A percentile compares a stretch with the other conserved stretches of the same genome.
Evolutionary conservation across 2,329 filamentous ascomycete genomes (phyloP).

Genomic region (Mycosphaerella arachidis): DNA sequence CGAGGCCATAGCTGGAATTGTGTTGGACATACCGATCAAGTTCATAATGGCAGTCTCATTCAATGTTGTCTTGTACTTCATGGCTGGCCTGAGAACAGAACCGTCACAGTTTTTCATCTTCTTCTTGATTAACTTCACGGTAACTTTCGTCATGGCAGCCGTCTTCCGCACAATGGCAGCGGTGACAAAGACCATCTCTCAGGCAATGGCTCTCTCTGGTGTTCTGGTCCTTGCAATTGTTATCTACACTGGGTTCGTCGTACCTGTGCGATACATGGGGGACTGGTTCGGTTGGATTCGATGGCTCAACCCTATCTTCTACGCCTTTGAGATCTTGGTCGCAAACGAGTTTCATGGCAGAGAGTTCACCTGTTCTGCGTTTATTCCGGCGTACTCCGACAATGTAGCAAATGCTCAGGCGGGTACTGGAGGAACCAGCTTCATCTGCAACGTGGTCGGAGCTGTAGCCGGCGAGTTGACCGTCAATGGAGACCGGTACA

Average conservation of each 20-base stretch:
- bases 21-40: conserved; percentile 56
- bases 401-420: not conserved
- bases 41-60: conserved; percentile 49
- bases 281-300: conserved; percentile 53
- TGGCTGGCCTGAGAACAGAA: conserved; percentile 43
- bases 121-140: conserved; percentile 57
- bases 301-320: conserved; percentile 55
- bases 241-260: conserved; percentile 55
- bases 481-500: conserved; percentile 39
- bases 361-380: conserved; percentile 32
- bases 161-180: conserved; percentile 59
- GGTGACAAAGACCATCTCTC: conserved; percentile 56
- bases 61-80: conserved; percentile 57
- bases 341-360: conserved; percentile 49
- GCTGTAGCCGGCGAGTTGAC: conserved; percentile 36
- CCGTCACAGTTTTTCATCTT: conserved; percentile 58
- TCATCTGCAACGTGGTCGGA: conserved; percentile 38
- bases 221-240: conserved; percentile 54
- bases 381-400: conserved; percentile 37
- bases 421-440: conserved; percentile 26
- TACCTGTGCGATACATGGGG: conserved; percentile 37
- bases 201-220: conserved; percentile 56
- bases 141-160: conserved; percentile 52
- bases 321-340: conserved; percentile 60
- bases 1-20: conserved; percentile 53